Evolutionary conservation across 148 eudicot genomes (phyloP).

Genomic region (Cornus kousa): DNA sequence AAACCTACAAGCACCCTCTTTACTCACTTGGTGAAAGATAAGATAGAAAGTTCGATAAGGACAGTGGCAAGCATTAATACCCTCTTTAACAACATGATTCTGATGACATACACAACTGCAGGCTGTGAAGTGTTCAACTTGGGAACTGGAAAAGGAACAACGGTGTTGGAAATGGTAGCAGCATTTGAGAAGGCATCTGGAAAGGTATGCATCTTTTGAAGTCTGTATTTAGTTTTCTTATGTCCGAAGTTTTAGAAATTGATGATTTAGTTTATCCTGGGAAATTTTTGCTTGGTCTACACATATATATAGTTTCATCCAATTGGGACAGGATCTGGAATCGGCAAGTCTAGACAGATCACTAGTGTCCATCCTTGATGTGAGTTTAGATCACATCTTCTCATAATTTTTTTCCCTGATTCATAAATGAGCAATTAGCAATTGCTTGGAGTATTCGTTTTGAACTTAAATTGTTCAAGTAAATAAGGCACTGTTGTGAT

Average conservation of each 20-base stretch:
- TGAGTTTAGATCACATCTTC: not conserved
- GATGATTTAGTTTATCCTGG: not conserved
- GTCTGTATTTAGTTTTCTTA: not conserved
- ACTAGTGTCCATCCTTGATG: not conserved
- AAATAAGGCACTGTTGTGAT: too few relatives aligned
- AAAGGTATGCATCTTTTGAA: slow-evolving; percentile 51
- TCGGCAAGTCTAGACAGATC: too few relatives aligned
- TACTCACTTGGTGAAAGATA: too few relatives aligned
- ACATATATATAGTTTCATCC: not conserved
- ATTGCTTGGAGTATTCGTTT: too few relatives aligned
- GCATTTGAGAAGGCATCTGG: slow-evolving; percentile 98
- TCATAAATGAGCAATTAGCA: not conserved
- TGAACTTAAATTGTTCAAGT: too few relatives aligned
- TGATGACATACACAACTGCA: slow-evolving; percentile 26
- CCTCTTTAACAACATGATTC: not conserved
- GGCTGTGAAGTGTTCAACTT: slow-evolving; percentile 94
- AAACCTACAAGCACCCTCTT: too few relatives aligned
- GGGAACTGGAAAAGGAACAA: slow-evolving; percentile 94
- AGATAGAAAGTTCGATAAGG: not conserved
- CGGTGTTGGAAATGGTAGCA: slow-evolving; percentile 93
- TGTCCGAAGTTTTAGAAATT: not conserved
- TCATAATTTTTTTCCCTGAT: too few relatives aligned
- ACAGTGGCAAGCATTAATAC: not conserved
- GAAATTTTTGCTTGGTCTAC: not conserved
- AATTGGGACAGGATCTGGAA: too few relatives aligned